Base-by-base conservation (phyloP, 176 grass and related monocot species). In the Cenchrus americanus region DNA sequence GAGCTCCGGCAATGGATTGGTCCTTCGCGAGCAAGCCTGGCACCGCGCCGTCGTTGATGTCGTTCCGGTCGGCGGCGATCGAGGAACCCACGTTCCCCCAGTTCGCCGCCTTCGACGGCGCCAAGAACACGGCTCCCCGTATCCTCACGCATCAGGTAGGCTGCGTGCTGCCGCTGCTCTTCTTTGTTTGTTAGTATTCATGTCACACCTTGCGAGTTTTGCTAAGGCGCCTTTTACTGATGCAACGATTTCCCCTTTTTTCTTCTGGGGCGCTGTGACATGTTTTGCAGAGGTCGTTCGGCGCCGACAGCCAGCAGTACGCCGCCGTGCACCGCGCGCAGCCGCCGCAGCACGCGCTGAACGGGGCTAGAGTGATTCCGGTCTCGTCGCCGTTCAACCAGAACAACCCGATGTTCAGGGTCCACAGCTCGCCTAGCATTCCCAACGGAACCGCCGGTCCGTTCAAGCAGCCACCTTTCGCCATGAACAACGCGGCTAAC, bases 1-100 rank as follows among this genome's bases (percentile, higher is more conserved):
- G 79, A 69, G 78, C 79, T 24, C 55, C 87, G 42, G 81, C 73
- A 17, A 73, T 94, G 73, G 84, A 95, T 30, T 98, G 96, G 96
- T 88, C 93, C 3, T 95, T 89, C 49, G 81, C 78, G 8, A 91
- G 55, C 80, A 91, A 83, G 61, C 41, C 80, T 70, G 46, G 84
- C 63, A 64, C 74, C 10, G 65, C 78, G 54, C 91, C 81, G 63
- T 79, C 87, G 78, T 89, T 95, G 71, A 93, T 95, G 89, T 90
- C 93, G 48, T 90, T 89, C 82, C 64, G 88, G 79, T 79, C 83
- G 18, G 43, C 83, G 72, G 81, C 79, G 58, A 88, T 88, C 47
- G 88, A 90, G 62, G 87, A 86, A 55, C 32, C 34, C 59, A 8
- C 47, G 19, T 66, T 86, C 40, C 80, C 87, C 43, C 83, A 91